Conservation (phyloP, 805 yeast species). For the Ogataea siamensis region DNA sequence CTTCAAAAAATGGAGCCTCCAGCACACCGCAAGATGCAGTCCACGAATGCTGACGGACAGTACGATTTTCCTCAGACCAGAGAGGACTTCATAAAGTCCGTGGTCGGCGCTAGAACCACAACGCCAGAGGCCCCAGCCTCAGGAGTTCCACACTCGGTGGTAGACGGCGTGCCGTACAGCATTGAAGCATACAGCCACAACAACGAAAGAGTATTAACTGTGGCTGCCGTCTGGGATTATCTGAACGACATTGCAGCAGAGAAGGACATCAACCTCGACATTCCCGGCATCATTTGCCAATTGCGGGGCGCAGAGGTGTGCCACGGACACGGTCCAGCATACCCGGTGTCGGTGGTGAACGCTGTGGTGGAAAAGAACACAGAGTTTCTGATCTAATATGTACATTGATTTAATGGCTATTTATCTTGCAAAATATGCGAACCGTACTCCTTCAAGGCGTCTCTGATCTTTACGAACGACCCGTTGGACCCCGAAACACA, state of each 20-base stretch:
- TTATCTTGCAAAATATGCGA: slow-evolving; percentile 22
- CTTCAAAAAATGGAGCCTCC: slow-evolving; percentile 35
- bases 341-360: slow-evolving; percentile 45
- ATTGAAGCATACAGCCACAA: slow-evolving; percentile 24
- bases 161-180: slow-evolving; percentile 9
- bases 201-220: slow-evolving; percentile 53
- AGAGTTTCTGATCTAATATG: slow-evolving; percentile 5
- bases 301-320: slow-evolving; percentile 71
- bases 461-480: slow-evolving; percentile 68
- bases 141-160: slow-evolving; percentile 1
- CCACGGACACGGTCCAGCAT: slow-evolving; percentile 78
- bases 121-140: slow-evolving; percentile 2
- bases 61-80: slow-evolving; percentile 29
- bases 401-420: slow-evolving; percentile 1
- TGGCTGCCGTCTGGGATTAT: slow-evolving; percentile 85
- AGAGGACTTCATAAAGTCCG: slow-evolving; percentile 25
- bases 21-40: not conserved
- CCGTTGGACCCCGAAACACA: slow-evolving; percentile 89
- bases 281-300: slow-evolving; percentile 53
- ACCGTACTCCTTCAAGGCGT: slow-evolving; percentile 58
- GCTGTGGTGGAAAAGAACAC: slow-evolving; percentile 28
- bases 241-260: slow-evolving; percentile 47
- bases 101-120: slow-evolving; percentile 16
- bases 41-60: slow-evolving; percentile 1
- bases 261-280: slow-evolving; percentile 52